Conservation (phyloP, 1,284 basidiomycete genomes). For the Sphagnurus paluster region DNA sequence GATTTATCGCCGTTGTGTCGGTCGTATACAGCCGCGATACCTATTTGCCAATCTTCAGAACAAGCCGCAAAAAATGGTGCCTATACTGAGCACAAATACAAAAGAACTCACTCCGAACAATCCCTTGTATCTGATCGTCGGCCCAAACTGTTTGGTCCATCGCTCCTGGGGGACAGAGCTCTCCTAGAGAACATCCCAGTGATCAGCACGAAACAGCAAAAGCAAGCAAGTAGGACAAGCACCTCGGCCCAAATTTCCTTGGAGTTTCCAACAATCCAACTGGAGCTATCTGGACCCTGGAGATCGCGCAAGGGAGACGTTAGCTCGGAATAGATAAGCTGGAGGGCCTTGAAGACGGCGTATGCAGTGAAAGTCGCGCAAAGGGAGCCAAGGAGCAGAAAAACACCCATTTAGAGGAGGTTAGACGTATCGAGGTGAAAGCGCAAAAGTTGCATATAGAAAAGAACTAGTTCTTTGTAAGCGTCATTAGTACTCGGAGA, state of each 20-base stretch:
- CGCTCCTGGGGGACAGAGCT: constrained; percentile 42
- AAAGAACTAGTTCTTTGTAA: too few species aligned
- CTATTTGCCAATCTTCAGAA: constrained; percentile 25
- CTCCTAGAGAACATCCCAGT: constrained; percentile 27
- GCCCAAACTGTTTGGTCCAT: constrained; percentile 58
- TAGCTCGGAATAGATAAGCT: constrained; percentile 27
- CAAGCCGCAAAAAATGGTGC: background rate
- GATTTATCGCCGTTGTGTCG: constrained; percentile 49
- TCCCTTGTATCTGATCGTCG: constrained; percentile 45
- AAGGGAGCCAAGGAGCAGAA: constrained; percentile 20
- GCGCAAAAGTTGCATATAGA: too few species aligned
- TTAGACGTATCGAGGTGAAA: background rate
- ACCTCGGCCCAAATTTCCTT: constrained; percentile 43
- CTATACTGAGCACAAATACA: background rate
- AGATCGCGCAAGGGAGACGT: constrained; percentile 46
- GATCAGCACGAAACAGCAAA: background rate
- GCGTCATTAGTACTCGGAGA: too few species aligned
- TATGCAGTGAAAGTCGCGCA: constrained; percentile 23
- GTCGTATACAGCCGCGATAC: constrained; percentile 41
- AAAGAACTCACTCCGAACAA: constrained; percentile 43
- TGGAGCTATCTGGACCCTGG: constrained; percentile 36
- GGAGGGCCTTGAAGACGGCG: constrained; percentile 31
- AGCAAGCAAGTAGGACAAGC: background rate
- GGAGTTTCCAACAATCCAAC: constrained; percentile 55
- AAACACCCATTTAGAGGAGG: background rate